Conservation (phyloP, 139 green algal species). For the Chlamydomonas incerta region DNA sequence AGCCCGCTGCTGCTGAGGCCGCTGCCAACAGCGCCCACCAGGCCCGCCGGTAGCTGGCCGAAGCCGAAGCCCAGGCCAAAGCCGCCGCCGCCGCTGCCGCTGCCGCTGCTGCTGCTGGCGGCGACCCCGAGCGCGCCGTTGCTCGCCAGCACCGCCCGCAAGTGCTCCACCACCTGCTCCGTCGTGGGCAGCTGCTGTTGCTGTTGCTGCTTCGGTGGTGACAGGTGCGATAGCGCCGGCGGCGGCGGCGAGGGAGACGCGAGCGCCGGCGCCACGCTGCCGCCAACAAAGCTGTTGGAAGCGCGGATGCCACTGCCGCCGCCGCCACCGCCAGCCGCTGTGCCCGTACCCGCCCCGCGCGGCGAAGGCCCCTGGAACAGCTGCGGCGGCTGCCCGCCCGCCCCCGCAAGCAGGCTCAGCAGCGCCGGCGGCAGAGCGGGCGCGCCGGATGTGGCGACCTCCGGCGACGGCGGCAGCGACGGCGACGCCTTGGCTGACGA, state of each 20-base stretch:
- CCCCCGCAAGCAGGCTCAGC: too few relatives aligned
- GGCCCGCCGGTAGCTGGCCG: background rate
- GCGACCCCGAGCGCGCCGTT: background rate
- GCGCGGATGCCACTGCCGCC: too few relatives aligned
- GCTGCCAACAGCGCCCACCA: background rate
- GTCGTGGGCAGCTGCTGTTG: background rate
- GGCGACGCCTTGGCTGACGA: too few relatives aligned
- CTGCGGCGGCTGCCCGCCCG: background rate
- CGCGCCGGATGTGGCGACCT: too few relatives aligned
- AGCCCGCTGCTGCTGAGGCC: background rate
- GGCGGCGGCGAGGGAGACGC: background rate
- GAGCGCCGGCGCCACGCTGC: background rate
- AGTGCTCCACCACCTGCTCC: constrained; percentile 3
- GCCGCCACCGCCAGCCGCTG: too few relatives aligned
- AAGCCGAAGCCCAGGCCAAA: background rate
- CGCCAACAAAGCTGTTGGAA: background rate
- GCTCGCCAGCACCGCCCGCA: constrained; percentile 6
- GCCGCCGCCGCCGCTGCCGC: background rate
- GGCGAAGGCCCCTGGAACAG: background rate
- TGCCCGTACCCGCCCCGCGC: too few relatives aligned
- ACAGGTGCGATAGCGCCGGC: background rate
- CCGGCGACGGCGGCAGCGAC: too few relatives aligned
- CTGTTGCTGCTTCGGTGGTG: background rate
- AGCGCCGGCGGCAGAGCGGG: too few relatives aligned
- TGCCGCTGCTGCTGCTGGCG: background rate